Base-by-base conservation (phyloP, 352 stramenopile species). In the Globisporangium paddicum region DNA sequence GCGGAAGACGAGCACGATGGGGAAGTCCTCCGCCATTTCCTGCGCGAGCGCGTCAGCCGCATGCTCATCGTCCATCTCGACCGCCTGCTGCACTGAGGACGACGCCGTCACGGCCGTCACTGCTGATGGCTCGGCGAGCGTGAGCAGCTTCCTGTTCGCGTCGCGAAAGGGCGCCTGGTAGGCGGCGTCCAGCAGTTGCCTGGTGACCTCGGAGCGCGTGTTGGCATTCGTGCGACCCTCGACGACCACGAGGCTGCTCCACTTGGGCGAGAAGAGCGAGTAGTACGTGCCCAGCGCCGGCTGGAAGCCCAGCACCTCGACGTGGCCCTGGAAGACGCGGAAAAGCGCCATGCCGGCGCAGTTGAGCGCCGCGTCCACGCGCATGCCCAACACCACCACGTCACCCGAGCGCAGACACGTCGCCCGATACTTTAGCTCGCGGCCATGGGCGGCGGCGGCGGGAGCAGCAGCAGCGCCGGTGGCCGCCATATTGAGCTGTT, bases 221-320 rank as follows among this genome's bases (percentile, higher is more conserved):
- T 62, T 32, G 5, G n/a, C 75, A 26, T 64, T 79, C 34, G 56
- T 68, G 25, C 55, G 44, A 16, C 56, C 73, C 14, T 69, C 19
- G n/a, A 95, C 75, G 41, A 86, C 77, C 25, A 93, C 55, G 21
- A 93, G 38, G 35, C 73, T 89, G 60, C 67, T 90, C 86, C 86
- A 95, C 57, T 89, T 89, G 44, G 86, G 86, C 57, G 86, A 93
- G 58, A 89, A 78, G 37, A 95, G 62, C 23, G 85, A 75, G 64
- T 82, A 93, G 70, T 95, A 95, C 28, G 79, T 77, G 30, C 82
- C 83, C 18, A 81, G 57, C 25, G 77, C 68, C n/a, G 79, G 81
- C 18, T 63, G 73, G 60, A 85, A 95, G 52, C 86, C 86, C 55
- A 90, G 61, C 44, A 92, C 68, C 48, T 87, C 72, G 7, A 84